A percentile compares a stretch with the other conserved stretches of the same genome.
phyloP scores from a whole-genome alignment of 352 stramenopile species.

The Peronospora destructor region DNA sequence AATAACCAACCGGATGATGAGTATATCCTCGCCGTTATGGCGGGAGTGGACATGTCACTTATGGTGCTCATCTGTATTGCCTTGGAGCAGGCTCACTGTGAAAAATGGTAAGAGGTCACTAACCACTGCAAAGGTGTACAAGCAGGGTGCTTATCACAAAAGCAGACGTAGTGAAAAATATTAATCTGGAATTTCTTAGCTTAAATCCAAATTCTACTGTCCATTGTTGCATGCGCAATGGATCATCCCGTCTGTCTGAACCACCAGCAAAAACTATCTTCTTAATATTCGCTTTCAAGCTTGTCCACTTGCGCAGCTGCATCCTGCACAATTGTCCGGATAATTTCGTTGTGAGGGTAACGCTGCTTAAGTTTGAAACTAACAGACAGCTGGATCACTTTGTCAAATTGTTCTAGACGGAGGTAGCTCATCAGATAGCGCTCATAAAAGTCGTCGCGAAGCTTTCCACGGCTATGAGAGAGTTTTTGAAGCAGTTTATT shows the following conservation, averaged over 20 bases:
- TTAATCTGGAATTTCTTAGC: conserved; percentile 1
- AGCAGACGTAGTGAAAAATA: neutral
- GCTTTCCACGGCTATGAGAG: conserved; percentile 14
- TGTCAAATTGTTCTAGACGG: conserved; percentile 28
- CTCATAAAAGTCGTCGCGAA: conserved; percentile 33
- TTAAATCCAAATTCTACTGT: conserved; percentile 6
- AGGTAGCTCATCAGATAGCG: conserved; percentile 35
- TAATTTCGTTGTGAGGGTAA: conserved; percentile 31
- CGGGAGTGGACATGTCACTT: conserved; percentile 35
- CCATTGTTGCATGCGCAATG: neutral
- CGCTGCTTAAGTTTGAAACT: conserved; percentile 22
- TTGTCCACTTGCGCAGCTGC: conserved; percentile 22
- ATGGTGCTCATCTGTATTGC: conserved; percentile 40
- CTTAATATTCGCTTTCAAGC: neutral
- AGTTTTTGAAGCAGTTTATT: conserved; percentile 26
- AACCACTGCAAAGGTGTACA: neutral
- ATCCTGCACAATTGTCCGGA: conserved; percentile 31
- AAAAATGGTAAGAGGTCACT: conserved; percentile 20
- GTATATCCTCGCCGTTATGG: conserved; percentile 32
- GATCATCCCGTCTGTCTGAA: neutral
- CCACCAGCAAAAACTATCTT: neutral
- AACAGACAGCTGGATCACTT: conserved; percentile 21
- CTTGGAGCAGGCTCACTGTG: conserved; percentile 28
- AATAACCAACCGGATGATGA: conserved; percentile 22
- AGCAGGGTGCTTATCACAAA: conserved; percentile 21